Evolutionary conservation across 371 early-diverging fungal genomes (phyloP), one percentile per base, ranked within the genome.

Genomic region (Coemansia sp.): DNA sequence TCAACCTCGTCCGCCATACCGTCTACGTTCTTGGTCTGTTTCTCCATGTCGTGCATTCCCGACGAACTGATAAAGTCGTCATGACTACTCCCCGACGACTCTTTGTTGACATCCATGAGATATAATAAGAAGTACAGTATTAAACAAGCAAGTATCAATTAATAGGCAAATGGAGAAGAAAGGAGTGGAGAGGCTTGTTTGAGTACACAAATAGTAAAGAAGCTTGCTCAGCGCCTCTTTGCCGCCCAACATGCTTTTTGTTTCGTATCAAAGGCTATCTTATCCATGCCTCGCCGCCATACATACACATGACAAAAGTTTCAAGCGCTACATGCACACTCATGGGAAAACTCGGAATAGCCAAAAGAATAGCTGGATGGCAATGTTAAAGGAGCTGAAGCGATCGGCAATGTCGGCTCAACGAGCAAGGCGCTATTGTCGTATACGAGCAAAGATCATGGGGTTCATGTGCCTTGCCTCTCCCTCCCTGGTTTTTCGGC

Each of bases 21-120:
- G n/a, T 21, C 49, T 24, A 44, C 19, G 11, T 39, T 44, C 29
- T 29, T 61, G 19, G 32, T 3, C 32, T 49, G 48, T 32, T 61
- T 61, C 49, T 61, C 61, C 12, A 28, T 49, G 61, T 61, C 61
- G 21, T 49, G 19, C 19, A 48, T 9, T 17, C 17, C 17, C 1
- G 56, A 13, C 12, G 56, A 17, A 19, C 9, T 12, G n/a, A 19
- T 19, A 4, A 56, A n/a, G 8, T 19, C 56, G 13, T 29, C 56
- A n/a, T 32, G 32, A 19, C 32, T 29, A n/a, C 32, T 19, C 8
- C 9, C 13, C 9, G 56, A 32, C 5, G 56, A n/a, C 19, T 17
- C 32, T 29, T 56, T 56, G 28, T 8, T 55, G 23, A 15, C 29
- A 28, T 55, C 29, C 56, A 55, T 55, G 17, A 12, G 12, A 15